Conservation (phyloP, 768 basidiomycete genomes). For the Polyporus arcularius region DNA sequence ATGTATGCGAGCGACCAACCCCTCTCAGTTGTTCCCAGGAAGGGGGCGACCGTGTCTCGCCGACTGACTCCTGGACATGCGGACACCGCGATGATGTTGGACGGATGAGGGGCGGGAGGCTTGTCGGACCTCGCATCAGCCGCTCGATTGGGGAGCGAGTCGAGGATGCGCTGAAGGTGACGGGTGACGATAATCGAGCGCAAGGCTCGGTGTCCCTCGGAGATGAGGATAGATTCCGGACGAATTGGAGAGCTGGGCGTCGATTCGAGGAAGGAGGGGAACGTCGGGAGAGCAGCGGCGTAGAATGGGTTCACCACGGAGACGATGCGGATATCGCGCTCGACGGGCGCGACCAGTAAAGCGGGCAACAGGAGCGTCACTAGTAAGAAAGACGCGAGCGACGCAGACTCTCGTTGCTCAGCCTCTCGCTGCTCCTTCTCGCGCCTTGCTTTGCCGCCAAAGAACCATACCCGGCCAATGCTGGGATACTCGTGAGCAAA, state of each 20-base stretch:
- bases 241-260: constrained; percentile 23
- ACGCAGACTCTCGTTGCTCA: constrained; percentile 45
- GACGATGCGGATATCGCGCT: constrained; percentile 89
- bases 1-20: constrained; percentile 61
- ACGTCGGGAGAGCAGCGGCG: constrained; percentile 65
- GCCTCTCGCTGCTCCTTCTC: constrained; percentile 27
- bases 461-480: constrained; percentile 48
- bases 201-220: constrained; percentile 67
- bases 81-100: constrained; percentile 73
- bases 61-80: constrained; percentile 80
- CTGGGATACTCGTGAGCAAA: constrained; percentile 77
- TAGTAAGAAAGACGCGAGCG: constrained; percentile 76
- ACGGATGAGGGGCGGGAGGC: constrained; percentile 45
- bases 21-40: constrained; percentile 47
- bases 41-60: constrained; percentile 61
- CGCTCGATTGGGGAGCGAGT: constrained; percentile 70
- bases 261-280: constrained; percentile 32
- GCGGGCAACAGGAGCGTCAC: constrained; percentile 78
- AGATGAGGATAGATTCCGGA: constrained; percentile 39
- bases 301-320: constrained; percentile 89
- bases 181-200: constrained; percentile 64
- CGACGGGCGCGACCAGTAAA: constrained; percentile 80
- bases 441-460: constrained; percentile 29
- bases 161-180: constrained; percentile 83
- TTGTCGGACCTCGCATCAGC: constrained; percentile 7